Conservation (phyloP, 2,329 filamentous ascomycete species). For the Zasmidium citrigriseum region DNA sequence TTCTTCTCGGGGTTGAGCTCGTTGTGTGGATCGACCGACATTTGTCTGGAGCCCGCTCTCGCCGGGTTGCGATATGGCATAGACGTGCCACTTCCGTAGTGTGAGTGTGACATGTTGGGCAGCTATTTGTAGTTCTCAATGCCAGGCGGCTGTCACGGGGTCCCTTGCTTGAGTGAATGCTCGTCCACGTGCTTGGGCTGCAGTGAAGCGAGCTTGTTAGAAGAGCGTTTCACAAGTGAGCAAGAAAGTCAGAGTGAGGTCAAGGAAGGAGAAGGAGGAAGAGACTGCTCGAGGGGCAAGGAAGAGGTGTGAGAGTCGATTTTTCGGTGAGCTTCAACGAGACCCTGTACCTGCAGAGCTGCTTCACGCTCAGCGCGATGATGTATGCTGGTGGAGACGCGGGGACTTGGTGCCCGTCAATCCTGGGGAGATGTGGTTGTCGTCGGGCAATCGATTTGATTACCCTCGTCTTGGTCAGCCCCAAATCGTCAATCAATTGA, state of each 20-base stretch:
- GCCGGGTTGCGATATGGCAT: slow-evolving; percentile 37
- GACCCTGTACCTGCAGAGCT: background rate
- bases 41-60: slow-evolving; percentile 46
- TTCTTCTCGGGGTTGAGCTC: slow-evolving; percentile 59
- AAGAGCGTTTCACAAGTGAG: background rate
- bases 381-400: background rate
- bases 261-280: background rate
- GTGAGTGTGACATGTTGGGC: slow-evolving; percentile 11
- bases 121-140: slow-evolving; percentile 7
- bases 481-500: background rate
- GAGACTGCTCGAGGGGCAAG: background rate
- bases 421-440: background rate
- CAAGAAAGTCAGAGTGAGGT: background rate
- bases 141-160: slow-evolving; percentile 1
- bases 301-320: background rate
- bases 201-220: background rate
- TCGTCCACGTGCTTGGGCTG: background rate
- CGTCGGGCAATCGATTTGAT: background rate
- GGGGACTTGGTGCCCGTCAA: background rate
- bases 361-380: background rate
- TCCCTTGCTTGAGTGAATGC: slow-evolving; percentile 3
- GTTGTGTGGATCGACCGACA: slow-evolving; percentile 56
- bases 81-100: slow-evolving; percentile 1
- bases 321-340: background rate
- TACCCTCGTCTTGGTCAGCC: background rate